Evolutionary conservation across 768 basidiomycete genomes (phyloP).

Genomic region (Austroboletus eburneus): DNA sequence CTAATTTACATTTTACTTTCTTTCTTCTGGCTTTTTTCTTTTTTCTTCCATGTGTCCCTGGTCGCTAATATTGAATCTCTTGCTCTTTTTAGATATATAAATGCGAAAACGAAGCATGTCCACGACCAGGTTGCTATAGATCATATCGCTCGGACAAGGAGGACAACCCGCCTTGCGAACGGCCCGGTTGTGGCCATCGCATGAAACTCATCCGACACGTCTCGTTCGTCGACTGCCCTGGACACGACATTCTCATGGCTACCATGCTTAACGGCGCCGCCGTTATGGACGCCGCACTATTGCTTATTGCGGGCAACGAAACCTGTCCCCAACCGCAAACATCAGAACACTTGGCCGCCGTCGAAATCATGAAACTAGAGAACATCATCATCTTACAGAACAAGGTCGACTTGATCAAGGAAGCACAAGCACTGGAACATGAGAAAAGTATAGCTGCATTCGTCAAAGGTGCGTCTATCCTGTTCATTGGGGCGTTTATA

Average conservation of each 20-base stretch:
- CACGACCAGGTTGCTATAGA: conserved; percentile 89
- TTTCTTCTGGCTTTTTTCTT: no score
- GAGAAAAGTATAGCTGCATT: conserved; percentile 94
- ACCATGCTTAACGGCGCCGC: conserved; percentile 99
- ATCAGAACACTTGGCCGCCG: conserved; percentile 95
- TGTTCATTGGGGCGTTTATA: background rate
- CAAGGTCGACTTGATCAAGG: conserved; percentile 98
- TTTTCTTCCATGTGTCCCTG: background rate
- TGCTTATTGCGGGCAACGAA: conserved; percentile 97
- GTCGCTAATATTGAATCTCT: conserved; percentile 1
- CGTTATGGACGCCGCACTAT: conserved; percentile 97
- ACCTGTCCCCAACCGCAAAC: conserved; percentile 99
- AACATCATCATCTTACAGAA: conserved; percentile 98
- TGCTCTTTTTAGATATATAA: conserved; percentile 78
- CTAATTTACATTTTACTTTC: background rate
- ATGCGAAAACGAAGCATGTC: conserved; percentile 91
- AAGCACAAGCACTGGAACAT: conserved; percentile 90
- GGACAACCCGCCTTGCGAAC: conserved; percentile 88
- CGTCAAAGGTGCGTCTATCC: conserved; percentile 68
- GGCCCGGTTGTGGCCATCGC: conserved; percentile 82
- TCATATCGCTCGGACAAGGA: conserved; percentile 95
- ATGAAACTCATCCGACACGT: conserved; percentile 96
- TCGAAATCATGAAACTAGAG: conserved; percentile 99
- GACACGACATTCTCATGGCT: conserved; percentile 99
- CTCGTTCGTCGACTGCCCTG: conserved; percentile 97